Percentiles rank a stretch among this genome's conserved stretches.
Conservation (phyloP, 257 asterid genomes). For the Sherardia arvensis region DNA sequence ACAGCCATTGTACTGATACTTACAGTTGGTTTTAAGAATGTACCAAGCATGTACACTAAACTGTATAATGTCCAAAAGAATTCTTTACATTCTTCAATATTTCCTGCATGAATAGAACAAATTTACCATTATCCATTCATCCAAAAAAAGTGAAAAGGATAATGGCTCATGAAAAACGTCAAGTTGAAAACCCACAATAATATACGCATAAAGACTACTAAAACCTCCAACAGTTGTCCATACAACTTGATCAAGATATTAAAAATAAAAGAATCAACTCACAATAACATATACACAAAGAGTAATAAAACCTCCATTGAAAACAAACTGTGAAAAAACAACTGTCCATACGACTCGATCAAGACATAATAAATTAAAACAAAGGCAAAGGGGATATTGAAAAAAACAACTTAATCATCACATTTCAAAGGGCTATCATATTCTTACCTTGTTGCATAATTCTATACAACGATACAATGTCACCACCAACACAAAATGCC, state of each 20-base stretch:
- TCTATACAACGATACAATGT: constrained; percentile 57
- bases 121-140: constrained; percentile 14
- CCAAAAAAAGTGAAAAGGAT: constrained; percentile 8
- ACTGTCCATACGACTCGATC: too few relatives aligned
- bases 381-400: not conserved
- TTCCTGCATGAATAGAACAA: constrained; percentile 45
- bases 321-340: not conserved
- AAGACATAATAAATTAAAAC: not conserved
- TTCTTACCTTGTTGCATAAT: constrained; percentile 45
- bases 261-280: too few relatives aligned
- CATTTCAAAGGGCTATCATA: not conserved
- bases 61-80: constrained; percentile 48
- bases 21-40: constrained; percentile 91
- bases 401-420: not conserved
- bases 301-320: not conserved
- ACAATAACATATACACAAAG: not conserved
- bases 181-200: not conserved
- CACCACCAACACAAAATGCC: constrained; percentile 97
- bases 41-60: constrained; percentile 65
- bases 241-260: too few relatives aligned
- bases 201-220: too few relatives aligned
- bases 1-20: too few relatives aligned
- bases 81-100: constrained; percentile 60
- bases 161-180: not conserved
- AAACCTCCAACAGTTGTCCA: too few relatives aligned